Conservation (phyloP, 2,329 filamentous ascomycete genomes). For the Fusarium mexicanum region DNA sequence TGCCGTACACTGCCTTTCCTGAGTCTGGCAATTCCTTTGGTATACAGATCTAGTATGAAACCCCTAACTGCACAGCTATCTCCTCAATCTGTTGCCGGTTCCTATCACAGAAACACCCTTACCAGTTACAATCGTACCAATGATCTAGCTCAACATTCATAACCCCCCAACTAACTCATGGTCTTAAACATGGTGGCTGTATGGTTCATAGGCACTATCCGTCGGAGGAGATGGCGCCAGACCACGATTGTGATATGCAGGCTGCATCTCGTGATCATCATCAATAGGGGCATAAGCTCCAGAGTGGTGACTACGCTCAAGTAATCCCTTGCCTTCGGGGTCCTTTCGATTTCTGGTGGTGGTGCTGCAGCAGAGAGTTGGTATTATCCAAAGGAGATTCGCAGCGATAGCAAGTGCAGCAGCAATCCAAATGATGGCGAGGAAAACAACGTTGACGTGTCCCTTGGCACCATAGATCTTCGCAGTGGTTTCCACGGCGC, state of each 20-base stretch:
- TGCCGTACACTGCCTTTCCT: too few relatives aligned
- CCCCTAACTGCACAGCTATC: neutral
- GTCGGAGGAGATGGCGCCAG: neutral
- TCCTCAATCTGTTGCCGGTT: neutral
- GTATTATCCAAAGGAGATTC: neutral
- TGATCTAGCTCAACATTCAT: rapidly evolving
- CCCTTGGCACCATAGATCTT: neutral
- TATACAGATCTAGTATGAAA: too few relatives aligned
- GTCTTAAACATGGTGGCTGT: neutral
- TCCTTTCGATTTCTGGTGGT: neutral
- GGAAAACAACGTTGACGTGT: neutral
- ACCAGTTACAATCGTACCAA: neutral
- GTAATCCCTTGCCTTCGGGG: neutral
- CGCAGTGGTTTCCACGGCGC: neutral
- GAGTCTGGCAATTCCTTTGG: neutral
- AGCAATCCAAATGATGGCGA: neutral
- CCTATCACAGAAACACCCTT: neutral
- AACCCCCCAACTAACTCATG: neutral
- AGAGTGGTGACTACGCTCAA: neutral
- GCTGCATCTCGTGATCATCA: neutral
- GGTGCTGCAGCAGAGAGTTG: neutral
- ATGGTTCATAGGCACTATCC: neutral
- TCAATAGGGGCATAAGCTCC: neutral
- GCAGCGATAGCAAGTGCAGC: neutral
- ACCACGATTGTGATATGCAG: neutral